Base-by-base conservation (phyloP, 2,329 filamentous ascomycete genomes). In the Colletotrichum liaoningense region DNA sequence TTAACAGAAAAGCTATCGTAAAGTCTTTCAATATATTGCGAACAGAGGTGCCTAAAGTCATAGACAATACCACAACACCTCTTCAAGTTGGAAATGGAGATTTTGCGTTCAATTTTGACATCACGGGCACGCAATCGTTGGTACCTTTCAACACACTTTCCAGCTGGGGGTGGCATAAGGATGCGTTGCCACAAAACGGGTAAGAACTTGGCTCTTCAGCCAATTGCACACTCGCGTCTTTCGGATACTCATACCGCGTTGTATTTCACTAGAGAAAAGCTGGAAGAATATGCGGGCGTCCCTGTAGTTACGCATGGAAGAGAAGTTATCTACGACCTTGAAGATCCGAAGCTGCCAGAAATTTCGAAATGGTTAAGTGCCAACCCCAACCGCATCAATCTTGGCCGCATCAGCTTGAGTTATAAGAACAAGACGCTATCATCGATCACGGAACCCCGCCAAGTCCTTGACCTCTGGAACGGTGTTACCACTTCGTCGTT, bases 61-160 rank as follows among this genome's bases (percentile, higher is more conserved):
- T 42, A 19, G 38, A 42, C 16, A 42, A 42, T 3, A 42, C 38
- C 38, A 42, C 38, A 7, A 42, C 38, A 42, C 38, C 38, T 22
- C 79, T 90, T 38, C 85, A 86, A 74, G 84, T 87, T 4, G 86
- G 85, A n/a, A 87, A 87, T 75, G 85, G 85, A 12, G 85, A 87
- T 76, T 86, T 87, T 74, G 85, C 85, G 3, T 87, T 87, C 72
- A 83, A 83, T 6, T 83, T 83, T 6, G 86, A 87, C 74, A 79
- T 86, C 4, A 87, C 85, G 1, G 85, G 85, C 8, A 77, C 87
- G 64, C 55, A 79, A 77, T 85, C 84, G 1, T 86, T 86, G 71
- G 80, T 81, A n/a, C 83, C 84, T 0, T 87, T 84, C 74, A 84
- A 80, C 22, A 85, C 81, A 4, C 80, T 87, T 80, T 86, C 84